Conservation (phyloP, 768 basidiomycete species). For the Clitopilus passeckerianus region DNA sequence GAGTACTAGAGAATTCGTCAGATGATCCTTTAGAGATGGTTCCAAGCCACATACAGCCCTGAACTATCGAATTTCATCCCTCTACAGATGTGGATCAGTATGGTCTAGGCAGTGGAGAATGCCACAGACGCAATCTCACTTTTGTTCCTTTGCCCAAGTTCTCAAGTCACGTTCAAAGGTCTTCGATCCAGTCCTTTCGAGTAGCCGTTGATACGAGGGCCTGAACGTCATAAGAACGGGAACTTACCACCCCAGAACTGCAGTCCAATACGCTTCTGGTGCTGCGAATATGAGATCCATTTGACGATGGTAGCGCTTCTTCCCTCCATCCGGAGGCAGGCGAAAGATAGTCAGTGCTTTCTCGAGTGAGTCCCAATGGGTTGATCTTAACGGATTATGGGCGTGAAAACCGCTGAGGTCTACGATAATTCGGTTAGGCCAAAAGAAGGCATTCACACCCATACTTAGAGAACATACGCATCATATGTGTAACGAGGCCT, state of each 20-base stretch:
- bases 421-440: conserved; percentile 15
- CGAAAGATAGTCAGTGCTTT: conserved; percentile 80
- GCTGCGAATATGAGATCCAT: conserved; percentile 82
- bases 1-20: conserved; percentile 35
- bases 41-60: conserved; percentile 55
- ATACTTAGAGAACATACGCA: conserved; percentile 49
- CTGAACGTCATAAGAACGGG: background rate
- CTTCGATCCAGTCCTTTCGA: conserved; percentile 73
- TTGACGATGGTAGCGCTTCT: conserved; percentile 51
- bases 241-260: conserved; percentile 80
- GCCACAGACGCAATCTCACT: conserved; percentile 23
- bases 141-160: conserved; percentile 63
- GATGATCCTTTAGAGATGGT: background rate
- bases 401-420: conserved; percentile 59
- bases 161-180: conserved; percentile 88
- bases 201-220: background rate
- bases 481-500: conserved; percentile 80
- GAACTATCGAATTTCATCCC: conserved; percentile 84
- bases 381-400: conserved; percentile 46
- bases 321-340: conserved; percentile 38
- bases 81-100: conserved; percentile 24
- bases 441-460: background rate
- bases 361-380: conserved; percentile 79
- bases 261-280: conserved; percentile 80
- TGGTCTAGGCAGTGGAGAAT: background rate